Evolutionary conservation across 805 yeast genomes (phyloP).

Genomic region (Kurtzmaniella fragi): DNA sequence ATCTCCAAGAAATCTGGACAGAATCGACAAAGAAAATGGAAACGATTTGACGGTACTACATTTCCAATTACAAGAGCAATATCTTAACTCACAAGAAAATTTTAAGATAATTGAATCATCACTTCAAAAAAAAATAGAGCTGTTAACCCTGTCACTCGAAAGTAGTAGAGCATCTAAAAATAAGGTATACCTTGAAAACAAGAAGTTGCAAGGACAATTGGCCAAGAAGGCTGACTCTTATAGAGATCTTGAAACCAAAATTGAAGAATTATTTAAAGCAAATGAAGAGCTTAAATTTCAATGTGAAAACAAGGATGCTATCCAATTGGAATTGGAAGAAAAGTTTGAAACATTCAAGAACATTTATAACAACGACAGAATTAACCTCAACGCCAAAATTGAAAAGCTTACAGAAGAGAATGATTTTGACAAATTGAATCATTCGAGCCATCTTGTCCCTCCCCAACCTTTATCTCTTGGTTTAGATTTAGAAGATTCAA

Average conservation of each 20-base stretch:
- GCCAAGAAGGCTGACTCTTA: conserved; percentile 9
- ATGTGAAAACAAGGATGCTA: conserved; percentile 13
- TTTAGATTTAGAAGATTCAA: background rate
- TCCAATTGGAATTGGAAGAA: conserved; percentile 18
- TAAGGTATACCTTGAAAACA: conserved; percentile 32
- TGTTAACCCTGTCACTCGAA: conserved; percentile 23
- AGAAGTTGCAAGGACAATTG: conserved; percentile 13
- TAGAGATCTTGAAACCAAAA: conserved; percentile 16
- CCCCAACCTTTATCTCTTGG: background rate
- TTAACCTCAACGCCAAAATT: conserved; percentile 21
- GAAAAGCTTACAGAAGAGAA: conserved; percentile 15
- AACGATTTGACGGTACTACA: conserved; percentile 31
- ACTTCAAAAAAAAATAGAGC: conserved; percentile 45
- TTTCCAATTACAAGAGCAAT: conserved; percentile 61
- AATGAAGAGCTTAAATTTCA: conserved; percentile 14
- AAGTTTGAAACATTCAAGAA: conserved; percentile 27
- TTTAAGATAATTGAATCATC: conserved; percentile 79
- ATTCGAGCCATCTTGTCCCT: background rate
- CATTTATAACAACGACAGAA: conserved; percentile 27
- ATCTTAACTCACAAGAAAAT: conserved; percentile 69
- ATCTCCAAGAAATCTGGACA: conserved; percentile 12
- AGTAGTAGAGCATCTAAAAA: conserved; percentile 18
- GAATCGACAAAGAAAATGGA: conserved; percentile 1
- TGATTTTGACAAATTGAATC: conserved; percentile 4
- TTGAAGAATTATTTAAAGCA: conserved; percentile 24